A percentile compares a stretch with the other conserved stretches of the same genome.
Conservation (phyloP, 345 rosid genomes). For the Linum usitatissimum region DNA sequence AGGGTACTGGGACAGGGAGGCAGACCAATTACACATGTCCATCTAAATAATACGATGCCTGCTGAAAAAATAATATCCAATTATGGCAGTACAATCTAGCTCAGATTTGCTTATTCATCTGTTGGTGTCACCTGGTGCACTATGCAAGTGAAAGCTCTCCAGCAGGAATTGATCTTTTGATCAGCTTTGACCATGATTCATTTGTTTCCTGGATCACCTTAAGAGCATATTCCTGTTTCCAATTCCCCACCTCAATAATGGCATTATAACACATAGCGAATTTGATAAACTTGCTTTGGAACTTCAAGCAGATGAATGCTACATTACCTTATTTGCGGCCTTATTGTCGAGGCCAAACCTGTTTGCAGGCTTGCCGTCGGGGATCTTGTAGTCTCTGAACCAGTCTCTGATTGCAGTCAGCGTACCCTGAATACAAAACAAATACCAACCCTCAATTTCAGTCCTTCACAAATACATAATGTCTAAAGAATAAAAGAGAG, state of each 20-base stretch:
- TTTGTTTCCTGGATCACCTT: conserved; percentile 70
- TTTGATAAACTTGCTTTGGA: not conserved
- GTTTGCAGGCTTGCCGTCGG: conserved; percentile 98
- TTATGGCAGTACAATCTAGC: too few relatives aligned
- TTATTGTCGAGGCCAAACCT: conserved; percentile 89
- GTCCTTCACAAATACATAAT: not conserved
- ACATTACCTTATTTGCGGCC: conserved; percentile 69
- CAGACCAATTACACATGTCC: too few relatives aligned
- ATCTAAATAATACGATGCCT: too few relatives aligned
- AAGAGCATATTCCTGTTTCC: conserved; percentile 62
- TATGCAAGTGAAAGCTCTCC: conserved; percentile 53
- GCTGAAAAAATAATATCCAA: too few relatives aligned
- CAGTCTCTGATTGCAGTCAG: conserved; percentile 81
- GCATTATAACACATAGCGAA: not conserved
- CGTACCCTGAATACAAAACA: conserved; percentile 52
- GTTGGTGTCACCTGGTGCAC: too few relatives aligned
- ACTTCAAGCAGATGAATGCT: not conserved
- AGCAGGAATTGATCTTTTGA: conserved; percentile 54
- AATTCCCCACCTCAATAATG: not conserved
- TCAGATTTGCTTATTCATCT: too few relatives aligned
- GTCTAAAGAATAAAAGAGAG: too few relatives aligned
- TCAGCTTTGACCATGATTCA: conserved; percentile 81
- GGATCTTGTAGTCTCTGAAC: conserved; percentile 96
- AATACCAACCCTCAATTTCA: not conserved
- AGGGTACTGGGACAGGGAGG: too few relatives aligned